Evolutionary conservation across 2,329 filamentous ascomycete genomes (phyloP), one percentile per base, ranked within the genome.

Genomic region (Phaeosphaeriaceae sp.): DNA sequence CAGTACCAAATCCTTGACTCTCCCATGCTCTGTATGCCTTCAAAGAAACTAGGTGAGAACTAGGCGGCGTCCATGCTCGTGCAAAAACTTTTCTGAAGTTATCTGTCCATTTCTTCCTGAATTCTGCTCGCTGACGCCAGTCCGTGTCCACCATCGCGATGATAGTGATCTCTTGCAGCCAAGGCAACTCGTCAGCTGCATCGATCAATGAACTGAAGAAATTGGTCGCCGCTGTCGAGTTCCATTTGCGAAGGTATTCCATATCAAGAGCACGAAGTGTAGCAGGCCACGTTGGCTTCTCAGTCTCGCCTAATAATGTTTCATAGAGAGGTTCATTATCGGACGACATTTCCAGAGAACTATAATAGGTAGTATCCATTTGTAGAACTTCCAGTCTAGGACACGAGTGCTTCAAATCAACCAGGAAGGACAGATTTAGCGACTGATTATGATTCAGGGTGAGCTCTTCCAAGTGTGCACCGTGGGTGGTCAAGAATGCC

Each of bases 201-300:
- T 92, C 81, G 17, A 93, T 82, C 2, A 97, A 78, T 13, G 90
- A 94, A 33, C 83, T 81, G 60, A 97, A 89, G 61, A 97, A 90
- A 48, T 84, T 85, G 60, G 89, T 85, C 0, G 91, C 91, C 0
- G 86, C 84, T 28, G 82, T 79, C 1, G 83, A 80, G 11, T 82
- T 81, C 86, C 88, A 92, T 57, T 90, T 87, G 29, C 90, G 85
- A 52, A 96, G 80, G 53, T 94, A 86, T 34, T 87, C 81, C 48
- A 97, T 79, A 66, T 93, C 87, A 37, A 97, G 79, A 2, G 81
- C 78, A 43, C 86, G 84, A 2, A 97, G 79, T 4, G 80, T 85
- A 4, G 79, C 67, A 2, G 93, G 92, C 93, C 93, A 97, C 0
- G 80, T 83, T 0, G 93, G 92, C 4, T 87, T 73, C 54, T 95